Evolutionary conservation across 345 rosid species (phyloP), one percentile per base, ranked within the genome.

Genomic region (Hirschfeldia incana): DNA sequence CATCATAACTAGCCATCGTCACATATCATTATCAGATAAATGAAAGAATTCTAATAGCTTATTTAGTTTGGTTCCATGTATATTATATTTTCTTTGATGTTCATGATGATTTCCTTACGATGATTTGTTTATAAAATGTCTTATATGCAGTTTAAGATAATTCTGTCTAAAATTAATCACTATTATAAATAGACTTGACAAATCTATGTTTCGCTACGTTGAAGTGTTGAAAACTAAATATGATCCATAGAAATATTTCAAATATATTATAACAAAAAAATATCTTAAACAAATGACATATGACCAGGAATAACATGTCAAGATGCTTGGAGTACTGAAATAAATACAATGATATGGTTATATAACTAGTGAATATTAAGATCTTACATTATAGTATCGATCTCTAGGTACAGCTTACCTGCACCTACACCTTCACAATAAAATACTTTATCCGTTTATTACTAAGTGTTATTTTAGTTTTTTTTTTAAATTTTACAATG

Each of bases 51-150:
- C 39, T 2, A 76, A 65, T 39, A 57, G 63, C 0, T 73, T 2
- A 34, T 33, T 78, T 44, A 67, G 65, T 79, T 36, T 73, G 73
- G 44, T 27, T 57, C 46, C 72, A 72, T 78, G 77, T 78, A 73
- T 78, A 78, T 72, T 78, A 29, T 78, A 16, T 74, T 13, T 65
- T 4, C 28, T 67, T 13, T 51, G 29, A 8, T 73, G 37, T 33
- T 67, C 21, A 28, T 78, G 0, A 37, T 72, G 0, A 66, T 78
- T 63, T 65, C 21, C 33, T 79, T 49, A 74, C 8, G 70, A 61
- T 61, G 2, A 68, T 67, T 68, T 79, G 82, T 68, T 67, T 74
- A 74, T 74, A 55, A 58, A 36, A 70, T 16, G 67, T 53, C n/a
- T 63, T 6, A 78, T 5, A 67, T 73, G 70, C 49, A 72, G 72